Percentiles rank a stretch among this genome's conserved stretches.
Evolutionary conservation across 345 rosid species (phyloP).

Genomic region (Pseudoturritis turrita): DNA sequence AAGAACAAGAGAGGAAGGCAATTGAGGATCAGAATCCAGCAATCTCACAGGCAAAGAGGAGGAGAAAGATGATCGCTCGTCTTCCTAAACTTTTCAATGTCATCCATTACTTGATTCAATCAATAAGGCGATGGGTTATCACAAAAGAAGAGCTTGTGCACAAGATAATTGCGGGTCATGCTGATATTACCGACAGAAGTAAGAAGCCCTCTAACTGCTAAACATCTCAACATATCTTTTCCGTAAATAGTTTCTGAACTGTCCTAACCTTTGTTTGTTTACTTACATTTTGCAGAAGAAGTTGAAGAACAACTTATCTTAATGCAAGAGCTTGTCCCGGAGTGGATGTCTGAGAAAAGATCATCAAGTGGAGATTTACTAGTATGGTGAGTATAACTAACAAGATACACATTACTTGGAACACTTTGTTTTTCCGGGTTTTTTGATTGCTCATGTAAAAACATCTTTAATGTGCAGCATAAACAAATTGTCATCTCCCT

Average conservation of each 20-base stretch:
- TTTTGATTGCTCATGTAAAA: neutral
- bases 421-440: neutral
- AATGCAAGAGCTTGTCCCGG: constrained; percentile 73
- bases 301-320: constrained; percentile 72
- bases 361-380: constrained; percentile 65
- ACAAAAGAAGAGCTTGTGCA: constrained; percentile 73
- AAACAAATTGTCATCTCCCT: constrained; percentile 49
- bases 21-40: constrained; percentile 72
- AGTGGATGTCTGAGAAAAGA: constrained; percentile 74
- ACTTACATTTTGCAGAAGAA: constrained; percentile 43
- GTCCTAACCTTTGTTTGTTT: neutral
- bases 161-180: constrained; percentile 54
- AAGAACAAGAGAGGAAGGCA: constrained; percentile 63
- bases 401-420: neutral
- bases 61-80: constrained; percentile 54
- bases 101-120: constrained; percentile 64
- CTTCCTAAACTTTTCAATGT: constrained; percentile 77
- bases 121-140: constrained; percentile 56
- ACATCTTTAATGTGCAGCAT: constrained; percentile 41
- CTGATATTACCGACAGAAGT: constrained; percentile 71
- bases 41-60: constrained; percentile 74
- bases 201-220: constrained; percentile 35
- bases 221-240: neutral
- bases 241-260: neutral
- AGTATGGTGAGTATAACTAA: constrained; percentile 46